A percentile compares a stretch with the other conserved stretches of the same genome.
phyloP scores from a whole-genome alignment of 2,329 filamentous ascomycete genomes.

The Xenoacremonium recifei region DNA sequence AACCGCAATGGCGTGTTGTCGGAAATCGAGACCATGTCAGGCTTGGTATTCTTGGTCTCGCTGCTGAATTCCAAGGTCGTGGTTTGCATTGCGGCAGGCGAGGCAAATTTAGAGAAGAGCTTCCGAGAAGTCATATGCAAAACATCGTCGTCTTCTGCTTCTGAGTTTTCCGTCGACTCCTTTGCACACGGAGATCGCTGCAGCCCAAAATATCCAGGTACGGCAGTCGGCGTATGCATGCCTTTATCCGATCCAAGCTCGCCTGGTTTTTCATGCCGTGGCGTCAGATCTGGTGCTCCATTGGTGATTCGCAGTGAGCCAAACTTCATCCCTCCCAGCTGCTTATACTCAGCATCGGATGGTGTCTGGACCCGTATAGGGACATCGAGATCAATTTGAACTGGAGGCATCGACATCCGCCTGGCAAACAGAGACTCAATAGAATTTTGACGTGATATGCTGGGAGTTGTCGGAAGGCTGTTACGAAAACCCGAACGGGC shows the following conservation, averaged over 20 bases:
- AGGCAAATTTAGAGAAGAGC: too few species aligned
- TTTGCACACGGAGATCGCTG: constrained; percentile 5
- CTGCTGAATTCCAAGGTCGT: background rate
- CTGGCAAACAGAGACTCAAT: constrained; percentile 35
- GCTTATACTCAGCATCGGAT: constrained; percentile 55
- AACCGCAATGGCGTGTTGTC: background rate
- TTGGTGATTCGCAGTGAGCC: constrained; percentile 63
- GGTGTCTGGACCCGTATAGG: constrained; percentile 35
- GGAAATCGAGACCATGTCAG: background rate
- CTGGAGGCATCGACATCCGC: constrained; percentile 34
- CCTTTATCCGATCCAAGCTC: background rate
- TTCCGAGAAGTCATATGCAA: background rate
- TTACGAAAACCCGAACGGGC: constrained; percentile 34
- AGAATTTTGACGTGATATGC: constrained; percentile 37
- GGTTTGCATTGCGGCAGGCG: background rate
- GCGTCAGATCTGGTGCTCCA: constrained; percentile 52
- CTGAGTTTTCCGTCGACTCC: background rate
- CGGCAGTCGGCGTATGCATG: too few species aligned
- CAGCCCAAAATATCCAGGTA: constrained; percentile 14
- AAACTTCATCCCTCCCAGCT: constrained; percentile 61
- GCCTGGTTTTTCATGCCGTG: constrained; percentile 15
- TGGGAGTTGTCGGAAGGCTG: constrained; percentile 38
- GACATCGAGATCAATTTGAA: constrained; percentile 13
- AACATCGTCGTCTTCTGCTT: background rate
- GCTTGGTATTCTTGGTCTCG: background rate